Conservation (phyloP, 352 stramenopile species). For the Phytophthora pini region DNA sequence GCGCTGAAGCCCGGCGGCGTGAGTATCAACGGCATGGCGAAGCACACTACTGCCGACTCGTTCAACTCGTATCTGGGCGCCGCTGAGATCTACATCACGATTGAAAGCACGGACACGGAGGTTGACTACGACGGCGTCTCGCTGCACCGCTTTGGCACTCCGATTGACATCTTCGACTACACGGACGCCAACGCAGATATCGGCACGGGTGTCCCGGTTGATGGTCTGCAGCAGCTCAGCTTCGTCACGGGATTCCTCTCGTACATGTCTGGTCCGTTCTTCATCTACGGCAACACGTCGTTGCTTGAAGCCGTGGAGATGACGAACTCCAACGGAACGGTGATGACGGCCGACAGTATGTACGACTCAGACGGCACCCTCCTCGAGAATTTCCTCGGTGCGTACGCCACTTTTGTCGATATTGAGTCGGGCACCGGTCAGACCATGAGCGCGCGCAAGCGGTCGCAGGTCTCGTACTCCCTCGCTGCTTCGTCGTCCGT, state of each 20-base stretch:
- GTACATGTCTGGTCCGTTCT: conserved; percentile 77
- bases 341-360: conserved; percentile 47
- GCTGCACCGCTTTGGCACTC: conserved; percentile 58
- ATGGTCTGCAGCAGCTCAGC: conserved; percentile 70
- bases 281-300: conserved; percentile 61
- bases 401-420: conserved; percentile 70
- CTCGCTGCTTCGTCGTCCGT: conserved; percentile 49
- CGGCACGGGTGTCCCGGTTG: conserved; percentile 61
- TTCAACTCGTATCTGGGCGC: conserved; percentile 53
- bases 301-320: conserved; percentile 57
- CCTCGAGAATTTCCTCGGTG: conserved; percentile 47
- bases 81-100: conserved; percentile 58
- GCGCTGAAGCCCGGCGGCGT: conserved; percentile 47
- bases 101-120: conserved; percentile 46
- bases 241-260: conserved; percentile 75
- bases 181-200: conserved; percentile 34
- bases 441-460: conserved; percentile 74
- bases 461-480: conserved; percentile 63
- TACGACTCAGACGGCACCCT: conserved; percentile 55
- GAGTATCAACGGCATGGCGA: conserved; percentile 55
- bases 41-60: conserved; percentile 35
- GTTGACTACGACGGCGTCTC: conserved; percentile 55
- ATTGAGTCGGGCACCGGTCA: conserved; percentile 75
- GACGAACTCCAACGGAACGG: conserved; percentile 58
- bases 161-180: conserved; percentile 46